Base-by-base conservation (phyloP, 257 asterid species). In the Paulownia fortunei region DNA sequence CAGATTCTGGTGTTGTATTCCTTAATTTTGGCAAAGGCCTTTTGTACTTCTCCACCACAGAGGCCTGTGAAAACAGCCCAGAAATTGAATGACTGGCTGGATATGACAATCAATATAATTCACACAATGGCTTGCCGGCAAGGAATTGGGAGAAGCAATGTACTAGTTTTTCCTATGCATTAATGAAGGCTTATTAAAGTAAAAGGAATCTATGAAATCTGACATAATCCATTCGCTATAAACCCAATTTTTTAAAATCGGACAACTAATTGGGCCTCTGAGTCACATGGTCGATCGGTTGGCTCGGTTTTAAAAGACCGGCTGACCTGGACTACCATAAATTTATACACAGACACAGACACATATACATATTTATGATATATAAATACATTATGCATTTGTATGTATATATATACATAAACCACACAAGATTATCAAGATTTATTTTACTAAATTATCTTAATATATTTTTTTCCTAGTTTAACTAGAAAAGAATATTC, bases 11-110 rank as follows among this genome's bases (percentile, higher is more conserved):
- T n/a, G 86, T 91, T 8, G 92, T 92, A 58, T 90, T 91, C 79
- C 99, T 82, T 74, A 91, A 74, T 73, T 91, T 92, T n/a, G 99
- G 99, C 74, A 94, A 42, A 1, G 97, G 97, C 82, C 98, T 79
- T 63, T 85, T 85, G 79, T 88, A 91, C 79, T 80, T 88, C 76
- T 88, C 96, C 82, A 86, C 94, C 68, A 90, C 89, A 72, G 88
- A 79, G 37, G 97, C 98, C 98, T 94, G 92, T 81, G 37, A 80
- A 76, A 79, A 69, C 8, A 79, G 56, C 9, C 46, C 58, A 23
- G 30, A 12, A 26, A 80, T 39, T 77, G 65, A 13, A 56, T 65
- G n/a, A 8, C 8, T 15, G 24, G 21, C 54, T 55, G 24, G n/a
- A 58, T 66, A 36, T 30, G 24, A 55, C 13, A 7, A 47, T 27